A percentile compares a stretch with the other conserved stretches of the same genome.
Conservation (phyloP, 352 stramenopile genomes). For the Pythium scleroteichum region DNA sequence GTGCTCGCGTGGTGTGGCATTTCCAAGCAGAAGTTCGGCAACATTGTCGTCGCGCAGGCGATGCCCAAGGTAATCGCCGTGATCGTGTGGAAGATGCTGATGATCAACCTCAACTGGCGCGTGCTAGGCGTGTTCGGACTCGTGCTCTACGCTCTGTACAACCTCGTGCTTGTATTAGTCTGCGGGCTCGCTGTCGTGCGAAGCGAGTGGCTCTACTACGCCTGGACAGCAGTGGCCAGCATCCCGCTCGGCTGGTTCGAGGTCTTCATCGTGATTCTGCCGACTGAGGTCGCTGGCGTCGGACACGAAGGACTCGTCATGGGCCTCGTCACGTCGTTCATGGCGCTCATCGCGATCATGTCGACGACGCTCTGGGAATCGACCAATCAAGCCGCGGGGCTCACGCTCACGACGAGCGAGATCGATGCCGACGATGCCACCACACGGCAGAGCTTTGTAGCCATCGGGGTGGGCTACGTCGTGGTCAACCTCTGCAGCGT, state of each 20-base stretch:
- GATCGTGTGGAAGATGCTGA: slow-evolving; percentile 39
- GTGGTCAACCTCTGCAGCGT: slow-evolving; percentile 19
- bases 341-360: slow-evolving; percentile 37
- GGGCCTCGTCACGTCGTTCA: slow-evolving; percentile 48
- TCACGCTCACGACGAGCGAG: slow-evolving; percentile 18
- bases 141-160: slow-evolving; percentile 30
- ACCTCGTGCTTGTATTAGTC: slow-evolving; percentile 33
- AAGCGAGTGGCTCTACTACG: slow-evolving; percentile 18
- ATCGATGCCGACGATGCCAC: not conserved
- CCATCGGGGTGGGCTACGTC: not conserved
- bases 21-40: slow-evolving; percentile 9
- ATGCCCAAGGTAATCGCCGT: slow-evolving; percentile 34
- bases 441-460: slow-evolving; percentile 4
- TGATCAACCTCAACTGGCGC: slow-evolving; percentile 45
- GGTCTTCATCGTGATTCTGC: slow-evolving; percentile 41
- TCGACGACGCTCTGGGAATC: slow-evolving; percentile 30
- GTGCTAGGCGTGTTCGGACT: slow-evolving; percentile 32
- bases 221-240: slow-evolving; percentile 22
- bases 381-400: slow-evolving; percentile 27
- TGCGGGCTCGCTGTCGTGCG: slow-evolving; percentile 20
- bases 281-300: slow-evolving; percentile 52
- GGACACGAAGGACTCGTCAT: slow-evolving; percentile 52
- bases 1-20: slow-evolving; percentile 16
- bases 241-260: slow-evolving; percentile 47
- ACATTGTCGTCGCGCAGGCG: slow-evolving; percentile 15